phyloP scores from a whole-genome alignment of 371 early-diverging fungal species.

The Mycotypha africana region DNA sequence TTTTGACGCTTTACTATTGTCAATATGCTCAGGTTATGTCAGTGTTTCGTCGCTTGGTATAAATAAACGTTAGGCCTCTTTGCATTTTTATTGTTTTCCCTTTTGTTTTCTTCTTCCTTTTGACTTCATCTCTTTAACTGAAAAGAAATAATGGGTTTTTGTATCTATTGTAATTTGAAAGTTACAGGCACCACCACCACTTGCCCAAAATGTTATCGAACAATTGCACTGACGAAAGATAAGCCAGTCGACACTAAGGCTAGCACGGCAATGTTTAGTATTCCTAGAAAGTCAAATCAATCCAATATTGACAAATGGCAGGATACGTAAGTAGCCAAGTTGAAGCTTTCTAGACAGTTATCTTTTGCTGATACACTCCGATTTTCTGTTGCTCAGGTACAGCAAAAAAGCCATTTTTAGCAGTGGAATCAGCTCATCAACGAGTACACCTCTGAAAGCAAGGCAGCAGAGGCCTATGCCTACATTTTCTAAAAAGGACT shows the following conservation, averaged over 20 bases:
- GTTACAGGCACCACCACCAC: slow-evolving; percentile 10
- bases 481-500: slow-evolving; percentile 4
- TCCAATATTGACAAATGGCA: slow-evolving; percentile 22
- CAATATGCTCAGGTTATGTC: too few species aligned
- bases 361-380: too few species aligned
- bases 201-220: slow-evolving; percentile 17
- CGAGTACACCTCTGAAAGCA: slow-evolving; percentile 4
- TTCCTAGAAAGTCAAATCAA: slow-evolving; percentile 7
- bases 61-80: too few species aligned
- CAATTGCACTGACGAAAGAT: not conserved
- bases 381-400: slow-evolving; percentile 4
- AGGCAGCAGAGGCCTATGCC: slow-evolving; percentile 12
- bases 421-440: slow-evolving; percentile 1
- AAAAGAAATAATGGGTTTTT: slow-evolving; percentile 14
- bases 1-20: too few species aligned
- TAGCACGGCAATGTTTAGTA: too few species aligned
- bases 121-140: not conserved
- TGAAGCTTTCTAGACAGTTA: too few species aligned
- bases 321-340: slow-evolving; percentile 12
- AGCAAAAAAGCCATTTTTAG: slow-evolving; percentile 21
- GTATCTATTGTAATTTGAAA: slow-evolving; percentile 19
- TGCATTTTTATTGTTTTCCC: too few species aligned
- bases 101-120: not conserved
- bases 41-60: too few species aligned
- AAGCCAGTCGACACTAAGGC: not conserved